phyloP scores from a whole-genome alignment of 495 filamentous ascomycete genomes.

The Penicillium salamii region DNA sequence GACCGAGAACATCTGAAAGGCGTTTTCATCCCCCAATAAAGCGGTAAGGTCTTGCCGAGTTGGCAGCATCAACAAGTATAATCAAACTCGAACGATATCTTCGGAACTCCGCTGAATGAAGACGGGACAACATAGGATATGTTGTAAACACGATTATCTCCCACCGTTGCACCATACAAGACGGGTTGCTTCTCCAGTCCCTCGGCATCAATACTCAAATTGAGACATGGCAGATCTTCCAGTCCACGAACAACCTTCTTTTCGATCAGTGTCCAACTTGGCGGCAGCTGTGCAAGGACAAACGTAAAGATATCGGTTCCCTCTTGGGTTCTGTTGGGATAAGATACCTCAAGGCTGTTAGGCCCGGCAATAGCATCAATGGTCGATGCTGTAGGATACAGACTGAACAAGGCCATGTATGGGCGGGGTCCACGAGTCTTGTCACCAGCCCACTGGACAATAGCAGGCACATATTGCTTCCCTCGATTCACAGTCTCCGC shows the following conservation, averaged over 20 bases:
- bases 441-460: constrained; percentile 32
- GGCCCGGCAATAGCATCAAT: constrained; percentile 20
- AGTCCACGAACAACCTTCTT: constrained; percentile 19
- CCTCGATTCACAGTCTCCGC: constrained; percentile 20
- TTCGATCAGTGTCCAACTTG: constrained; percentile 21
- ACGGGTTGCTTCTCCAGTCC: constrained; percentile 19
- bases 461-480: constrained; percentile 27
- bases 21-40: too few species aligned
- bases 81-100: constrained; percentile 20
- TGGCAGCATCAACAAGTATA: constrained; percentile 31
- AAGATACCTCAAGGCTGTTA: constrained; percentile 20
- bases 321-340: constrained; percentile 27
- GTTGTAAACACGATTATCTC: constrained; percentile 28
- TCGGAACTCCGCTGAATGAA: constrained; percentile 20
- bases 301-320: constrained; percentile 29
- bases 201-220: constrained; percentile 17
- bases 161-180: constrained; percentile 22
- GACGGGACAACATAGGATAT: constrained; percentile 25
- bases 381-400: constrained; percentile 26
- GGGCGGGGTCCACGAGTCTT: constrained; percentile 21
- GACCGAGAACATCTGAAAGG: too few species aligned
- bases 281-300: constrained; percentile 22
- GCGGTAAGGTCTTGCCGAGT: too few species aligned
- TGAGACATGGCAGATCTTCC: constrained; percentile 22
- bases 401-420: constrained; percentile 25